Evolutionary conservation across 768 basidiomycete species (phyloP).

Genomic region (Calocybe indica): DNA sequence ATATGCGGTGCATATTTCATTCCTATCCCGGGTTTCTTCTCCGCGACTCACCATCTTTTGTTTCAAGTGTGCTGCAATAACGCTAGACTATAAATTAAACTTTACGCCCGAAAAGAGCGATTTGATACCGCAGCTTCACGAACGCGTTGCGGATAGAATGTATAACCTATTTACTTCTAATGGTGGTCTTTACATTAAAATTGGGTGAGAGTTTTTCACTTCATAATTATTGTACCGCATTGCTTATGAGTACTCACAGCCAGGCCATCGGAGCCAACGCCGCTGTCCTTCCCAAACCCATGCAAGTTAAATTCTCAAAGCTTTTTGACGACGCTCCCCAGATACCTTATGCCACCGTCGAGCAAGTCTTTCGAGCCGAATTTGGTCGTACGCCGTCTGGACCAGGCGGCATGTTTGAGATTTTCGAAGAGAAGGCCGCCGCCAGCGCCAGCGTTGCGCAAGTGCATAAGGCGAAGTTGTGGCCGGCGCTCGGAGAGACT

Average conservation of each 20-base stretch:
- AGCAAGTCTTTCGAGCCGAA: conserved; percentile 61
- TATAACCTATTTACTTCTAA: conserved; percentile 75
- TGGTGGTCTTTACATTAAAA: conserved; percentile 83
- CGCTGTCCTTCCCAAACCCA: conserved; percentile 74
- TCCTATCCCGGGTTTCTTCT: neutral
- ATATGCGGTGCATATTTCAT: conserved; percentile 33
- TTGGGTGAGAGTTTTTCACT: conserved; percentile 35
- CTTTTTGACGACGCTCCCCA: conserved; percentile 89
- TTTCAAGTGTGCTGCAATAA: conserved; percentile 61
- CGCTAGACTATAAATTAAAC: conserved; percentile 83
- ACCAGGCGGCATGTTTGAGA: conserved; percentile 69
- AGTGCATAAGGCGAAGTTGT: conserved; percentile 72
- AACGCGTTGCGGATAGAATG: conserved; percentile 76
- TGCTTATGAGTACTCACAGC: conserved; percentile 25
- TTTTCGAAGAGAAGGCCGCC: conserved; percentile 70
- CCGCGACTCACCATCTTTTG: neutral
- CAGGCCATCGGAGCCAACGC: conserved; percentile 85
- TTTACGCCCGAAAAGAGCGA: conserved; percentile 70
- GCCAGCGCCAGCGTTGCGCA: conserved; percentile 93
- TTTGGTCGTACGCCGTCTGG: conserved; percentile 61
- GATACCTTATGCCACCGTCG: conserved; percentile 66
- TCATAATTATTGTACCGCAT: neutral
- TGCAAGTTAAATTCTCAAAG: conserved; percentile 75
- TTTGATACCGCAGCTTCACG: conserved; percentile 74
- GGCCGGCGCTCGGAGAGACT: conserved; percentile 32